Base-by-base conservation (phyloP, 1,284 basidiomycete genomes). In the Microbotryum saponariae region DNA sequence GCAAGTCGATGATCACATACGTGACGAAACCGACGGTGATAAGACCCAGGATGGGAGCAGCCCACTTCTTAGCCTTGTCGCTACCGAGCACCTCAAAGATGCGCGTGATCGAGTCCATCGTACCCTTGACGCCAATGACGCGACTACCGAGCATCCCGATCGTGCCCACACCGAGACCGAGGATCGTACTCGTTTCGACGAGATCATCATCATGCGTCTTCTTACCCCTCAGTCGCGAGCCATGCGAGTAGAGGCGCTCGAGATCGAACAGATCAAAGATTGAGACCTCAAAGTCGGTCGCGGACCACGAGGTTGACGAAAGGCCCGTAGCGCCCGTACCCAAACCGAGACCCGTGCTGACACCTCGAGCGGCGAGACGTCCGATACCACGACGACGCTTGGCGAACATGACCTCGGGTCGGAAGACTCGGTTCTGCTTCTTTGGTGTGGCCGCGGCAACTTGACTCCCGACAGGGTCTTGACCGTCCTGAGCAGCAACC, bases 391-490 rank as follows among this genome's bases (percentile, higher is more conserved):
- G 81, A 51, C 79, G 73, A 47, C 72, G 65, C 21, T 79, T 76
- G 55, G 82, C 82, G 78, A 98, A 99, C 96, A 99, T 98, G 21
- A 89, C 92, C 73, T 93, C 87, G 14, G 94, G 89, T 78, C 91
- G 85, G 80, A 99, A 98, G 14, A 93, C 84, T 10, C 91, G 81
- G 60, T 83, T 82, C 49, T 33, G 49, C 57, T 50, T 51, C 47
- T 57, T 27, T 14, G 46, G 31, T 23, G 18, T 42, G 16, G 37
- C 37, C 14, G 37, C 14, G 18, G 14, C 37, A 16, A 42, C 37
- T 18, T 42, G 14, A 42, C 37, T 16, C 9, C 37, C 25, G 12
- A 33, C n/a, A 4, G 18, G 14, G 29, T 51, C 31, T 42, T 21
- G 54, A 33, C 25, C 18, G 51, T 52, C 44, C 44, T 14, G 54